Evolutionary conservation across 176 grass and related monocot species (phyloP).

Genomic region (Cenchrus purpureus): DNA sequence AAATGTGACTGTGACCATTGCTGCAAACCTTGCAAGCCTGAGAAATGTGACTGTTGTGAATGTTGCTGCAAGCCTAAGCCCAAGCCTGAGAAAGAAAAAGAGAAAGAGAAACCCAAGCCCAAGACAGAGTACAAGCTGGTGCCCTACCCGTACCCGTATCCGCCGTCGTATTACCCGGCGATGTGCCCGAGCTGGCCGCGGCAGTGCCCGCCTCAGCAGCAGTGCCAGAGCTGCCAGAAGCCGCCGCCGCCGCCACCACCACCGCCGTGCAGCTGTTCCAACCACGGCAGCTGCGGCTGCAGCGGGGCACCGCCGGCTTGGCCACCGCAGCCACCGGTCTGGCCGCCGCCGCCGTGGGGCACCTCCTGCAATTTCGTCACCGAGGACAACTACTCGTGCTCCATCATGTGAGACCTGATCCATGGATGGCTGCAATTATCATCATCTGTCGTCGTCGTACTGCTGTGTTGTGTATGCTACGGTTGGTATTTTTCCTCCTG

Average conservation of each 20-base stretch:
- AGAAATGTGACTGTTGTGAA: background rate
- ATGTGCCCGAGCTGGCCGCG: conserved; percentile 29
- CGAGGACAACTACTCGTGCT: background rate
- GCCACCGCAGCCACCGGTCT: background rate
- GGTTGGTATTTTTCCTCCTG: no score
- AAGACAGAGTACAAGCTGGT: conserved; percentile 32
- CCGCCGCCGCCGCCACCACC: background rate
- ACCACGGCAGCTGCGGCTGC: background rate
- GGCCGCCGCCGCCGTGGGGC: conserved; percentile 16
- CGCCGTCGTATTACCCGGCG: conserved; percentile 8
- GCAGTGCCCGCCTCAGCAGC: conserved; percentile 3
- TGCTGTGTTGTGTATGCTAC: background rate
- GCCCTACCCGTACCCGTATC: conserved; percentile 16
- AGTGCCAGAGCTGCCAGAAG: conserved; percentile 12
- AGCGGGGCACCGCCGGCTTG: background rate
- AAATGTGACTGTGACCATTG: background rate
- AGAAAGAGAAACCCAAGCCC: background rate
- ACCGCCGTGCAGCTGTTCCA: background rate
- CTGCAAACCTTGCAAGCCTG: background rate
- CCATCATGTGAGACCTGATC: conserved; percentile 13
- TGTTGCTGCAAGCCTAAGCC: background rate
- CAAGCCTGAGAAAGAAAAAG: background rate
- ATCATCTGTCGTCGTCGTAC: background rate
- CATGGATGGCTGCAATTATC: background rate
- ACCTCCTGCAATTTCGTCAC: background rate